Conservation (phyloP, 2,329 filamentous ascomycete genomes). For the Monosporascus sp. region DNA sequence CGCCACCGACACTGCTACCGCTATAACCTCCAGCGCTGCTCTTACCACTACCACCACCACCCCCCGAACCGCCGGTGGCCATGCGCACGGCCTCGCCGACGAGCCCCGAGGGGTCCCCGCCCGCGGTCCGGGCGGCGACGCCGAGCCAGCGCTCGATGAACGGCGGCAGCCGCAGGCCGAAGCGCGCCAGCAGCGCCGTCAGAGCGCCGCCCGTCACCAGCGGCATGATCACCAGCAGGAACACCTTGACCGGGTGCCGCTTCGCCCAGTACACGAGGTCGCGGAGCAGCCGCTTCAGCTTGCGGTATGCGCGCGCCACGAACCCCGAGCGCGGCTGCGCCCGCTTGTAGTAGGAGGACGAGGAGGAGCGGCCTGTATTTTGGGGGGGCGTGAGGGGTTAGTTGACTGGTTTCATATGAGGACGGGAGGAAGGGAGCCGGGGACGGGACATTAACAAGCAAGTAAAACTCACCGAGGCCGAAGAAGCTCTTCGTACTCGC, state of each 20-base stretch:
- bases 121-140: conserved; percentile 43
- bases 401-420: not conserved
- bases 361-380: conserved; percentile 40
- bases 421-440: not conserved
- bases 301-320: conserved; percentile 64
- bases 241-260: conserved; percentile 79
- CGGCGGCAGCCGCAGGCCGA: conserved; percentile 72
- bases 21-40: conserved; percentile 4
- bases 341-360: conserved; percentile 69
- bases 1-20: not conserved
- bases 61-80: conserved; percentile 32
- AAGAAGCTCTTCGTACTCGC: conserved; percentile 27
- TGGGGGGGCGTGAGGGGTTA: not conserved
- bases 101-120: conserved; percentile 42
- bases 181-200: conserved; percentile 67
- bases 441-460: not conserved
- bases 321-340: conserved; percentile 71
- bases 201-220: conserved; percentile 79
- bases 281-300: conserved; percentile 72
- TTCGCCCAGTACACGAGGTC: conserved; percentile 78
- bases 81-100: conserved; percentile 52
- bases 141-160: conserved; percentile 55
- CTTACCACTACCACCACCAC: conserved; percentile 15
- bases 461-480: conserved; percentile 17
- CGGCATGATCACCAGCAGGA: conserved; percentile 82